Evolutionary conservation across 2,329 filamentous ascomycete species (phyloP).

Genomic region (Colletotrichum shisoi): DNA sequence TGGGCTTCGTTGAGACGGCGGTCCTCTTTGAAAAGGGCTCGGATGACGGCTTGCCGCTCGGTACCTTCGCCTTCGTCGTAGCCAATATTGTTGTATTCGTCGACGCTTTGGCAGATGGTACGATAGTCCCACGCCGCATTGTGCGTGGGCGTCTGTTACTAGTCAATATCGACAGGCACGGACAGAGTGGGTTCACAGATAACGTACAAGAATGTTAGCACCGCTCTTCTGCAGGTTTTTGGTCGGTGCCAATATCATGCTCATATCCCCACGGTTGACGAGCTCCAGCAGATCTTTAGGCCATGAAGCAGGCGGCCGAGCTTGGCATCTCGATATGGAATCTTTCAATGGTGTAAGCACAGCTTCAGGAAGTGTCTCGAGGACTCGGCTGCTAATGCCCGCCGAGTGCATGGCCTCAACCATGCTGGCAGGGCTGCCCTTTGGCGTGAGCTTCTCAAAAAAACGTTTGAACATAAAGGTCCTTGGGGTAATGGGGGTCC

Average conservation of each 20-base stretch:
- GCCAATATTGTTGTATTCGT: slow-evolving; percentile 66
- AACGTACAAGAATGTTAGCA: slow-evolving; percentile 55
- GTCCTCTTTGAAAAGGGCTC: slow-evolving; percentile 89
- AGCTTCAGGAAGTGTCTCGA: slow-evolving; percentile 86
- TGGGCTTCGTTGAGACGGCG: slow-evolving; percentile 87
- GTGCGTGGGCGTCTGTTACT: slow-evolving; percentile 65
- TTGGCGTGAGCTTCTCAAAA: slow-evolving; percentile 64
- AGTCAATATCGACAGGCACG: slow-evolving; percentile 41
- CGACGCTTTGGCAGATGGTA: slow-evolving; percentile 74
- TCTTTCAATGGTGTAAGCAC: slow-evolving; percentile 83
- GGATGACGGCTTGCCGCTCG: slow-evolving; percentile 82
- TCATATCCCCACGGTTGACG: slow-evolving; percentile 83
- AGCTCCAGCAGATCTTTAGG: slow-evolving; percentile 73
- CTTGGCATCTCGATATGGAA: slow-evolving; percentile 82
- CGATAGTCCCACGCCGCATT: slow-evolving; percentile 76
- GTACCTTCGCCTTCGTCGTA: slow-evolving; percentile 83
- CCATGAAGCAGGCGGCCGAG: slow-evolving; percentile 82
- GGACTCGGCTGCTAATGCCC: slow-evolving; percentile 69
- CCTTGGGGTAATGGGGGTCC: slow-evolving; percentile 65
- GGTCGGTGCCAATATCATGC: slow-evolving; percentile 65
- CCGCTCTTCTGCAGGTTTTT: slow-evolving; percentile 49
- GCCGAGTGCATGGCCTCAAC: slow-evolving; percentile 78
- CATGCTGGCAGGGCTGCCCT: slow-evolving; percentile 65
- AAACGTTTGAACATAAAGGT: slow-evolving; percentile 75
- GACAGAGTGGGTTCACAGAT: too few relatives aligned